phyloP scores from a whole-genome alignment of 805 yeast species.

The Metschnikowia colocasiae region DNA sequence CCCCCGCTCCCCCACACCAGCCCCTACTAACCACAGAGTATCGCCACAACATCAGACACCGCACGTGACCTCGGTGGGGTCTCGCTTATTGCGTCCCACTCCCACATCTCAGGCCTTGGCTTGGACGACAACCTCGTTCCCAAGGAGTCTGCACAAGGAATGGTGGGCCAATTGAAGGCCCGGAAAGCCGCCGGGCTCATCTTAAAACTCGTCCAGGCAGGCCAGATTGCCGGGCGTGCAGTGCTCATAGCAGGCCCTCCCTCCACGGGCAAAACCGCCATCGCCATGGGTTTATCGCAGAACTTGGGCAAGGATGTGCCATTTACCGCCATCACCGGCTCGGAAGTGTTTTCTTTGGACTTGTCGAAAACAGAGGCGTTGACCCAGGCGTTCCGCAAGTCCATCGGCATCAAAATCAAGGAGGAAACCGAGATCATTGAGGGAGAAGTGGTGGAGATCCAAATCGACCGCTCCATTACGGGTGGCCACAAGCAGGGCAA shows the following conservation, averaged over 20 bases:
- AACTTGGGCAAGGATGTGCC: slow-evolving; percentile 79
- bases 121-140: slow-evolving; percentile 88
- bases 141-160: slow-evolving; percentile 75
- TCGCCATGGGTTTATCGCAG: slow-evolving; percentile 89
- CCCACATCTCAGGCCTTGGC: slow-evolving; percentile 96
- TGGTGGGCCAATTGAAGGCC: slow-evolving; percentile 96
- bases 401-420: slow-evolving; percentile 91
- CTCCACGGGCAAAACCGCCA: slow-evolving; percentile 97
- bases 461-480: slow-evolving; percentile 86
- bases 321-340: slow-evolving; percentile 91
- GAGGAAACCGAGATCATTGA: slow-evolving; percentile 97
- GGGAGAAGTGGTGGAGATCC: slow-evolving; percentile 98
- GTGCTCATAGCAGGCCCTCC: slow-evolving; percentile 97
- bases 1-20: not conserved
- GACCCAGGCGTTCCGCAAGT: slow-evolving; percentile 93
- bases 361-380: slow-evolving; percentile 93
- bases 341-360: slow-evolving; percentile 89
- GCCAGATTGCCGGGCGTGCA: slow-evolving; percentile 95
- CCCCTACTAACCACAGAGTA: slow-evolving; percentile 16
- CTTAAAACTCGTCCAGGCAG: slow-evolving; percentile 87
- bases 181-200: slow-evolving; percentile 95
- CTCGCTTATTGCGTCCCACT: slow-evolving; percentile 92
- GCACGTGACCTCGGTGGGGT: slow-evolving; percentile 42
- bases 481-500: slow-evolving; percentile 99
- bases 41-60: slow-evolving; percentile 21